Percentiles rank a stretch among this genome's conserved stretches.
phyloP scores from a whole-genome alignment of 140 eudicot species.

The Cichorium intybus region DNA sequence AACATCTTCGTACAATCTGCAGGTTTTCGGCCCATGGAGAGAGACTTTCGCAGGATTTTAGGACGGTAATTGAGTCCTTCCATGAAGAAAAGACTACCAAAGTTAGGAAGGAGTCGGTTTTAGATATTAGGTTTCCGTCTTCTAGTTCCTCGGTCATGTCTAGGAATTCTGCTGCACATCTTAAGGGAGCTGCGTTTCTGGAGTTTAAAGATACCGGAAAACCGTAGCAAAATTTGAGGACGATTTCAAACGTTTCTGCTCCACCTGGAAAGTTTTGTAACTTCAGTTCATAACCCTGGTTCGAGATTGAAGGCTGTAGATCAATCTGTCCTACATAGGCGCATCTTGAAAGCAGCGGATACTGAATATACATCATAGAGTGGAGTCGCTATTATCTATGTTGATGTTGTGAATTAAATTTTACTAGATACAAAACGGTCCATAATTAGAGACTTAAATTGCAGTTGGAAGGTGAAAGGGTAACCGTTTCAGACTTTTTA shows the following conservation, averaged over 20 bases:
- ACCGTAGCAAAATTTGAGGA: constrained; percentile 65
- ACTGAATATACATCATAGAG: constrained; percentile 31
- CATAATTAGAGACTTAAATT: background rate
- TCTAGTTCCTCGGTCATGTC: constrained; percentile 84
- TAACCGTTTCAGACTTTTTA: background rate
- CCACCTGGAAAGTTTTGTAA: constrained; percentile 82
- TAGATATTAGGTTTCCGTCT: constrained; percentile 71
- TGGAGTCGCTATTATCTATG: background rate
- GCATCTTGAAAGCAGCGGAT: constrained; percentile 61
- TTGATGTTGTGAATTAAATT: background rate
- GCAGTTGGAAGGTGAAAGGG: background rate
- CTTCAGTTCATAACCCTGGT: constrained; percentile 44
- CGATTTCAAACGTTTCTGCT: constrained; percentile 56
- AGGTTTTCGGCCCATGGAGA: constrained; percentile 84
- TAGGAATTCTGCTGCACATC: constrained; percentile 76
- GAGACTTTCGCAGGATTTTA: constrained; percentile 57
- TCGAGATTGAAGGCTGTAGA: constrained; percentile 34
- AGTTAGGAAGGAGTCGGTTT: constrained; percentile 74
- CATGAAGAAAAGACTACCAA: constrained; percentile 69
- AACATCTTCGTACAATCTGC: constrained; percentile 69
- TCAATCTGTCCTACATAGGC: constrained; percentile 51
- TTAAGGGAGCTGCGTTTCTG: constrained; percentile 55
- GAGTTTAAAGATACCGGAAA: constrained; percentile 47
- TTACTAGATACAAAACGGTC: background rate
- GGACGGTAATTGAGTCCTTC: constrained; percentile 63